Percentiles rank a stretch among this genome's conserved stretches.
Evolutionary conservation across 73 alveolate species (phyloP).

Genomic region (Stentor coeruleus): DNA sequence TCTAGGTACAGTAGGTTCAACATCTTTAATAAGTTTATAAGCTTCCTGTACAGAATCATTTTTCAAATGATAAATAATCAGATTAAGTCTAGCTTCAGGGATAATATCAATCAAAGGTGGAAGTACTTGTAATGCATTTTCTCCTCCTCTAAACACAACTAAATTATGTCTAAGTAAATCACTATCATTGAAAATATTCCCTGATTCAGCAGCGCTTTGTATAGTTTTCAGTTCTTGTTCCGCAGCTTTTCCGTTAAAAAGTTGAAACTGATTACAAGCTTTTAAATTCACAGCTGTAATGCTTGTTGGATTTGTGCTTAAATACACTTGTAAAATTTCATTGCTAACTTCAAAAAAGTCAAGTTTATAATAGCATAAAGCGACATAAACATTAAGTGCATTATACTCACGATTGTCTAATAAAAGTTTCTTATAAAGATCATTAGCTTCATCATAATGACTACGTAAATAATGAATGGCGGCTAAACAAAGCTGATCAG

Average conservation of each 20-base stretch:
- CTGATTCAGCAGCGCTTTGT: conserved; percentile 74
- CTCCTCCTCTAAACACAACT: conserved; percentile 96
- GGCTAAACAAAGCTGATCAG: conserved; percentile 94
- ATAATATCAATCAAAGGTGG: conserved; percentile 95
- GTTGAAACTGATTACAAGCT: conserved; percentile 97
- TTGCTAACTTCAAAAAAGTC: conserved; percentile 96
- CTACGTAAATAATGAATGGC: conserved; percentile 93
- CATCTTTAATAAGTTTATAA: conserved; percentile 87
- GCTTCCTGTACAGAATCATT: conserved; percentile 93
- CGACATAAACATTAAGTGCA: conserved; percentile 93
- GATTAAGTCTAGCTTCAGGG: conserved; percentile 96
- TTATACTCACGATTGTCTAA: conserved; percentile 85
- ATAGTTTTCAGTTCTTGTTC: conserved; percentile 88
- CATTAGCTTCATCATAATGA: conserved; percentile 65
- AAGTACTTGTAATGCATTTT: conserved; percentile 90
- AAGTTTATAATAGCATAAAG: conserved; percentile 95
- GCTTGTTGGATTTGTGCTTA: conserved; percentile 64
- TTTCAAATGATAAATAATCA: conserved; percentile 90
- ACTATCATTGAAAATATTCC: conserved; percentile 89
- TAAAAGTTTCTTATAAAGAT: conserved; percentile 70
- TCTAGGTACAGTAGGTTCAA: conserved; percentile 94
- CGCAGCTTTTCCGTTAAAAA: conserved; percentile 95
- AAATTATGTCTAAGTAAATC: conserved; percentile 96
- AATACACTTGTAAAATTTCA: conserved; percentile 85
- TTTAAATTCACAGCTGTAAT: conserved; percentile 92